These are phyloP conservation scores for Helenozyma baotianmanensis DNA, from an alignment of 805 yeast species.

Conservation along the genomic window DNA sequence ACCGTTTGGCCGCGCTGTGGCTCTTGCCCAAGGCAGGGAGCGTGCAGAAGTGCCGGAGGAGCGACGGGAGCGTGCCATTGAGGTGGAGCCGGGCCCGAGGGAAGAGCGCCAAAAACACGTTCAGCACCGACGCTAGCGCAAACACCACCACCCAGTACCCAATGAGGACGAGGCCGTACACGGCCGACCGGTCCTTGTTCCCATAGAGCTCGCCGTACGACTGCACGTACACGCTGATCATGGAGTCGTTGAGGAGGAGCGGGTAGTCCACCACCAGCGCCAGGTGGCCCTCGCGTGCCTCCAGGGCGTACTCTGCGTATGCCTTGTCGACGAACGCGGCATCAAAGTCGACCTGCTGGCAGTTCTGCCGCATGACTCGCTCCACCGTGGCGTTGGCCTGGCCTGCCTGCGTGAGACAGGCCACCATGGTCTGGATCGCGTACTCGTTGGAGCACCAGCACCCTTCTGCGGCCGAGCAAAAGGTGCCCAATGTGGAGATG, in stretches of 20 bases:
- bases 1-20: constrained; percentile 5
- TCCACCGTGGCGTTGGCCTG: no score
- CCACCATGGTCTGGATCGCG: constrained; percentile 1
- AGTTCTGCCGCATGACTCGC: no score
- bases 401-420: constrained; percentile 1
- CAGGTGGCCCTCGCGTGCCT: no score
- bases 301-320: neutral
- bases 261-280: neutral
- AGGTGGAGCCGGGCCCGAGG: constrained; percentile 1
- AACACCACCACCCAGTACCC: constrained; percentile 4
- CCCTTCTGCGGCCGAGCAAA: neutral
- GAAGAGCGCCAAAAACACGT: constrained; percentile 3
- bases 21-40: constrained; percentile 12
- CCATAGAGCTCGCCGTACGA: neutral
- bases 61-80: constrained; percentile 1
- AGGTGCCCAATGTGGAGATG: neutral
- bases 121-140: neutral
- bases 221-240: neutral
- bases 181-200: constrained; percentile 7
- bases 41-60: constrained; percentile 1
- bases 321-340: neutral
- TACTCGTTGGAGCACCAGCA: neutral
- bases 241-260: neutral
- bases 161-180: constrained; percentile 15
- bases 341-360: no score